Percentiles rank a stretch among this genome's conserved stretches.
Conservation (phyloP, 2,329 filamentous ascomycete genomes). For the Rhinocladiella mackenziei region DNA sequence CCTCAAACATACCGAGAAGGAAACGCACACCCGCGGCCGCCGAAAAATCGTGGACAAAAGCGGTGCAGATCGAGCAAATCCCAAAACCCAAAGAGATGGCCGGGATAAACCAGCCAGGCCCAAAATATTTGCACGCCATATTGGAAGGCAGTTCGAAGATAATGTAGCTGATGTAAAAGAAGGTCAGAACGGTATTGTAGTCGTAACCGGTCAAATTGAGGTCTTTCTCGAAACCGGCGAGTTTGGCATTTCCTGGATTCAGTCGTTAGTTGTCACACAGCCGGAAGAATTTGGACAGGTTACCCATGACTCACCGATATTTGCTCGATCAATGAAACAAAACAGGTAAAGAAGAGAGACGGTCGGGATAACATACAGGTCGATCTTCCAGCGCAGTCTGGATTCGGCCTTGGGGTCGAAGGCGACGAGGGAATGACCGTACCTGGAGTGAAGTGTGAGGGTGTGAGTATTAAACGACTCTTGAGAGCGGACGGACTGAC, state of each 20-base stretch:
- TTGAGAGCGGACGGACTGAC: constrained; percentile 31
- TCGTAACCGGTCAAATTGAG: constrained; percentile 59
- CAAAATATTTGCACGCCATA: constrained; percentile 65
- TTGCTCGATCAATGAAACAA: constrained; percentile 67
- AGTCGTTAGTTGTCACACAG: no score
- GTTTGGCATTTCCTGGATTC: constrained; percentile 61
- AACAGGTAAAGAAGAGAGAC: constrained; percentile 66
- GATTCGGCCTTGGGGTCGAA: constrained; percentile 57
- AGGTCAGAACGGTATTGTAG: constrained; percentile 64
- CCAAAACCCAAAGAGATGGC: constrained; percentile 60
- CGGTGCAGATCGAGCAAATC: constrained; percentile 60
- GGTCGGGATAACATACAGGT: constrained; percentile 62
- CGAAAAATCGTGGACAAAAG: constrained; percentile 56
- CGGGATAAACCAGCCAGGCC: constrained; percentile 69
- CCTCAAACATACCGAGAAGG: constrained; percentile 57
- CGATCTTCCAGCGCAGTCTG: constrained; percentile 60
- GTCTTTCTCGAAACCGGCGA: constrained; percentile 62
- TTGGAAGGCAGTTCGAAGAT: constrained; percentile 68
- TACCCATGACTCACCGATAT: constrained; percentile 55
- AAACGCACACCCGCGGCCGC: constrained; percentile 61
- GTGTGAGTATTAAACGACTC: neutral
- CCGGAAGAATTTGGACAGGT: constrained; percentile 61
- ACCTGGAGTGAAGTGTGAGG: constrained; percentile 33
- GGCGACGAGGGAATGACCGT: constrained; percentile 49
- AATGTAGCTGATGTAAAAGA: constrained; percentile 72